Percentiles rank a stretch among this genome's conserved stretches.
phyloP scores from a whole-genome alignment of 2,329 filamentous ascomycete species.

The Monosporascus sp. region DNA sequence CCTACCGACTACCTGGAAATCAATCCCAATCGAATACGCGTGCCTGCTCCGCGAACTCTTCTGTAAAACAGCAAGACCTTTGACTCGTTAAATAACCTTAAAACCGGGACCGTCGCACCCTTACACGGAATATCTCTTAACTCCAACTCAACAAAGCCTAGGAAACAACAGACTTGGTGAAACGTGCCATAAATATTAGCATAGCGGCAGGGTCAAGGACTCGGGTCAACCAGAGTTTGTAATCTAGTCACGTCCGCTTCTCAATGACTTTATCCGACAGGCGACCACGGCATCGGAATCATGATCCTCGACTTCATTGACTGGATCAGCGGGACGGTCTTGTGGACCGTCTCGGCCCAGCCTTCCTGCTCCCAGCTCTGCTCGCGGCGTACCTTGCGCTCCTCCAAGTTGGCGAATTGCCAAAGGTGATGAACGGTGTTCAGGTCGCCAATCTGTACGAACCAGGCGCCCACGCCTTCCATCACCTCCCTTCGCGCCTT shows the following conservation, averaged over 20 bases:
- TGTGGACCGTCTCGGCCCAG: constrained; percentile 96
- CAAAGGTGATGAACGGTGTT: constrained; percentile 98
- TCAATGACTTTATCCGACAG: constrained; percentile 60
- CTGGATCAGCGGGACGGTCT: constrained; percentile 95
- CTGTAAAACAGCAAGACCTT: too few species aligned
- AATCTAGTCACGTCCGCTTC: constrained; percentile 3
- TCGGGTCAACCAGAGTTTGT: constrained; percentile 1
- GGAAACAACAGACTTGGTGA: too few species aligned
- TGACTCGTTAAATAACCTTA: too few species aligned
- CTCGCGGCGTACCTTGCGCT: constrained; percentile 83
- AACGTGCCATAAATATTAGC: constrained; percentile 5
- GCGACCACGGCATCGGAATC: constrained; percentile 94
- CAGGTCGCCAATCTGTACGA: constrained; percentile 94
- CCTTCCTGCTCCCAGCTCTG: constrained; percentile 93
- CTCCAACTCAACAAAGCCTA: too few species aligned
- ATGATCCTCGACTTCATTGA: constrained; percentile 92
- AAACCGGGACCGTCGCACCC: too few species aligned
- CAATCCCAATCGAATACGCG: too few species aligned
- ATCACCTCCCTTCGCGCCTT: constrained; percentile 92
- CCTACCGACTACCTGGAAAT: too few species aligned
- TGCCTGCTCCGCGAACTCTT: too few species aligned
- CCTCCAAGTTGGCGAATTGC: constrained; percentile 97
- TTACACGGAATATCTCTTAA: too few species aligned
- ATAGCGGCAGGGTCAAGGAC: background rate
- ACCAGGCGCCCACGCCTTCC: constrained; percentile 98